phyloP scores from a whole-genome alignment of 2,329 filamentous ascomycete species.

The Geoglossum cookeanum region DNA sequence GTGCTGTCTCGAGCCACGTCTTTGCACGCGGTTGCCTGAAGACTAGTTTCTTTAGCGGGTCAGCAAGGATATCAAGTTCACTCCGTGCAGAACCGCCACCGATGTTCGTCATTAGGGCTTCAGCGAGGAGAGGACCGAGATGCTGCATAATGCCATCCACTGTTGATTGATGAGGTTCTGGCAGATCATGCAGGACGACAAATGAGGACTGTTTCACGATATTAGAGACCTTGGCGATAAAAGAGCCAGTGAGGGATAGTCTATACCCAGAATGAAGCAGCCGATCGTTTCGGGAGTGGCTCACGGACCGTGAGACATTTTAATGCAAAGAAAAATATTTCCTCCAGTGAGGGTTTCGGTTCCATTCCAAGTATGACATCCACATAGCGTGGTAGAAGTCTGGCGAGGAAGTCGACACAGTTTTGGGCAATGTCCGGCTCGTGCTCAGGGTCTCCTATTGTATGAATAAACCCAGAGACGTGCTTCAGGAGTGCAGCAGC shows the following conservation, averaged over 20 bases:
- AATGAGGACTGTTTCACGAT: slow-evolving; percentile 28
- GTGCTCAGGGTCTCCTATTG: slow-evolving; percentile 41
- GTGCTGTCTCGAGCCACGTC: slow-evolving; percentile 41
- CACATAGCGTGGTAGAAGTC: slow-evolving; percentile 40
- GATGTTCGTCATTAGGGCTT: slow-evolving; percentile 43
- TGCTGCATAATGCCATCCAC: slow-evolving; percentile 33
- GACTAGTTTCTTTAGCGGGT: slow-evolving; percentile 51
- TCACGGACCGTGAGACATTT: slow-evolving; percentile 52
- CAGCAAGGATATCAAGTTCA: slow-evolving; percentile 51
- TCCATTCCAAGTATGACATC: slow-evolving; percentile 40
- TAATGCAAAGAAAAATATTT: slow-evolving; percentile 53
- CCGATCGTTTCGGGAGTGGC: slow-evolving; percentile 53
- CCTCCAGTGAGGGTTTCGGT: slow-evolving; percentile 37
- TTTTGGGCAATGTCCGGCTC: slow-evolving; percentile 57
- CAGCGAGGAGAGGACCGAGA: slow-evolving; percentile 41
- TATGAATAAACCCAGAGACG: slow-evolving; percentile 41
- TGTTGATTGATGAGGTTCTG: slow-evolving; percentile 22
- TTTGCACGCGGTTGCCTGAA: slow-evolving; percentile 35
- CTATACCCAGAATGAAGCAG: slow-evolving; percentile 57
- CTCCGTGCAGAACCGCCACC: slow-evolving; percentile 49
- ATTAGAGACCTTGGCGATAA: not conserved
- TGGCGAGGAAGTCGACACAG: slow-evolving; percentile 51
- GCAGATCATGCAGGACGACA: slow-evolving; percentile 27
- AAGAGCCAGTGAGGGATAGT: slow-evolving; percentile 5
- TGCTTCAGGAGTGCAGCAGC: slow-evolving; percentile 38